These are phyloP conservation scores for Rhodotorula sphaerocarpa DNA, from an alignment of 768 basidiomycete genomes.

Conservation along the genomic window DNA sequence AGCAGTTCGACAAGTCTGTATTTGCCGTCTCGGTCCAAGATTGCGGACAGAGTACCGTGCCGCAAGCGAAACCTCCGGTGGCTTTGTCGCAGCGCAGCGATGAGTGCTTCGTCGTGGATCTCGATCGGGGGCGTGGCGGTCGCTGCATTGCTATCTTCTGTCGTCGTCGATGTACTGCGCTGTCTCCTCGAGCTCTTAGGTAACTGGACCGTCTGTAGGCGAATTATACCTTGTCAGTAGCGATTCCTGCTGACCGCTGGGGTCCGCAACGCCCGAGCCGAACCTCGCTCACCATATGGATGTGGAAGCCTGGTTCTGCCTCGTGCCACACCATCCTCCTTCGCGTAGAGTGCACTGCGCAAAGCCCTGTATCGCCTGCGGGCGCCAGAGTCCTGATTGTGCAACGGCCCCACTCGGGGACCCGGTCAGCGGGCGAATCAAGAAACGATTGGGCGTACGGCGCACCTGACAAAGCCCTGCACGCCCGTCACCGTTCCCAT, in stretches of 20 bases:
- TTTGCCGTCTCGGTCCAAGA: constrained; percentile 1
- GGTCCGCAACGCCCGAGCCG: too few species aligned
- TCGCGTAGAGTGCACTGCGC: constrained; percentile 11
- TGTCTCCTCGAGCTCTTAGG: constrained; percentile 2
- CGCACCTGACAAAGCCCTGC: constrained; percentile 23
- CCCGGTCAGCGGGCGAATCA: not conserved
- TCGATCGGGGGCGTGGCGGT: not conserved
- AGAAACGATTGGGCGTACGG: too few species aligned
- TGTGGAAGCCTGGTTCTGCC: constrained; percentile 18
- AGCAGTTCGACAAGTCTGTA: not conserved
- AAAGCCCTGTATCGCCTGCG: not conserved
- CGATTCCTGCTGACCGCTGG: too few species aligned
- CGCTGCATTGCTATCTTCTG: not conserved
- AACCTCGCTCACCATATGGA: constrained; percentile 21
- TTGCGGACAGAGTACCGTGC: not conserved
- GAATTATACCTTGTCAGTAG: too few species aligned
- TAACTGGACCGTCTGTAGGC: constrained; percentile 10
- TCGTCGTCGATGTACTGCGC: constrained; percentile 7
- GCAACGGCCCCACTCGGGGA: not conserved
- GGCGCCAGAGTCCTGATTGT: constrained; percentile 16
- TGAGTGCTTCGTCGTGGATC: constrained; percentile 20
- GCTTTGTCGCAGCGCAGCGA: constrained; percentile 1
- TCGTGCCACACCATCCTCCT: constrained; percentile 32
- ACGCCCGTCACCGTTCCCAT: constrained; percentile 31
- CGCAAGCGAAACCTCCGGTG: constrained; percentile 15